These are phyloP conservation scores for Wickerhamomyces bovis DNA, from an alignment of 805 yeast species.

Conservation along the genomic window DNA sequence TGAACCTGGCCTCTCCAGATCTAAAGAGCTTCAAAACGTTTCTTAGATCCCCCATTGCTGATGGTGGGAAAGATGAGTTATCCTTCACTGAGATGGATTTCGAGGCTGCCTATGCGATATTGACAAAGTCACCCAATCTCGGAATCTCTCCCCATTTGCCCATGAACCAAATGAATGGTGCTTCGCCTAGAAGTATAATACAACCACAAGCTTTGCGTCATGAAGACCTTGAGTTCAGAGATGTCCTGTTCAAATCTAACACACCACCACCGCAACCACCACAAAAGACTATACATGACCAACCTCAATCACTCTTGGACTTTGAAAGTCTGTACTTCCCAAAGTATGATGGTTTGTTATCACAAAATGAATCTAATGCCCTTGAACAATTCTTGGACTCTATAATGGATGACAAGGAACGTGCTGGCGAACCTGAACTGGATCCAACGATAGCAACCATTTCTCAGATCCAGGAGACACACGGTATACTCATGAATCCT, in stretches of 20 bases:
- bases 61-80: conserved; percentile 1
- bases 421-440: neutral
- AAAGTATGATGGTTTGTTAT: conserved; percentile 17
- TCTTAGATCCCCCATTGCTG: conserved; percentile 1
- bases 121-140: conserved; percentile 20
- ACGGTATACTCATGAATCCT: neutral
- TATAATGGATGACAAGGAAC: conserved; percentile 21
- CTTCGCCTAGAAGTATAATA: conserved; percentile 2
- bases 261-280: conserved; percentile 11
- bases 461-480: neutral
- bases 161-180: conserved; percentile 1
- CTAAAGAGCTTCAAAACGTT: conserved; percentile 1
- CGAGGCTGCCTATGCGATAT: conserved; percentile 23
- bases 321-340: conserved; percentile 16
- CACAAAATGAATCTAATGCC: conserved; percentile 23
- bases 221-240: conserved; percentile 5
- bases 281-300: neutral
- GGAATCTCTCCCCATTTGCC: neutral
- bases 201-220: neutral
- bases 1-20: conserved; percentile 1
- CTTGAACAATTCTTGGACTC: conserved; percentile 25
- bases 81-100: conserved; percentile 22
- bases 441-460: neutral
- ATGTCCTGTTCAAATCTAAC: conserved; percentile 8
- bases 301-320: conserved; percentile 5